Evolutionary conservation across 345 rosid genomes (phyloP).

Genomic region (Hirschfeldia incana): DNA sequence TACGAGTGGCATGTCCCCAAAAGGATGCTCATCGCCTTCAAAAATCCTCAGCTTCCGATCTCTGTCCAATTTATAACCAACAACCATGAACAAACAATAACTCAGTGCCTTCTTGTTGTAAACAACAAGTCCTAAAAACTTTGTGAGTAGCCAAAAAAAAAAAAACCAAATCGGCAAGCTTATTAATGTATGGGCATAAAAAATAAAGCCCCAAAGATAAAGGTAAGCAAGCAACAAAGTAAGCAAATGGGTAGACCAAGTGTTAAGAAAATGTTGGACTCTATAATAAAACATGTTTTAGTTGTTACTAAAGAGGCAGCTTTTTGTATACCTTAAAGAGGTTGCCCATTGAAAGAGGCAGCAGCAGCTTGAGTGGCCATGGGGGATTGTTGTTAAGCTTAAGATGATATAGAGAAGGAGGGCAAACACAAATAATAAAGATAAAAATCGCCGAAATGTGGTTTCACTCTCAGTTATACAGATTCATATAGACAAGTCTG

Average conservation of each 20-base stretch:
- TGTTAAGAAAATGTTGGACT: no score
- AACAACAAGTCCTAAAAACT: background rate
- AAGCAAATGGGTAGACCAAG: no score
- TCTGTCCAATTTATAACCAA: slow-evolving; percentile 61
- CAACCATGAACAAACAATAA: background rate
- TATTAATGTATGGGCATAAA: no score
- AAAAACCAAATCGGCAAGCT: no score
- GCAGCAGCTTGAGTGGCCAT: slow-evolving; percentile 2
- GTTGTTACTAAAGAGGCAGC: no score
- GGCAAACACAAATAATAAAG: background rate
- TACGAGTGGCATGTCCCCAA: slow-evolving; percentile 68
- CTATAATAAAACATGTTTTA: no score
- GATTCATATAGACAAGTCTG: no score
- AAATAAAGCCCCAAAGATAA: no score
- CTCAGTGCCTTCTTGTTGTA: background rate
- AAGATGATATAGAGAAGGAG: background rate
- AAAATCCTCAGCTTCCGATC: slow-evolving; percentile 93
- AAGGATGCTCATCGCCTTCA: slow-evolving; percentile 81
- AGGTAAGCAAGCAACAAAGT: no score
- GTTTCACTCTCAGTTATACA: no score
- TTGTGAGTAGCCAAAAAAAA: background rate
- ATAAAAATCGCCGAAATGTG: no score
- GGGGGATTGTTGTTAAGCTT: background rate
- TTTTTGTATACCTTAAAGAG: background rate
- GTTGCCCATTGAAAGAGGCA: slow-evolving; percentile 2